phyloP scores from a whole-genome alignment of 805 yeast genomes.

The Candida chauliodis region DNA sequence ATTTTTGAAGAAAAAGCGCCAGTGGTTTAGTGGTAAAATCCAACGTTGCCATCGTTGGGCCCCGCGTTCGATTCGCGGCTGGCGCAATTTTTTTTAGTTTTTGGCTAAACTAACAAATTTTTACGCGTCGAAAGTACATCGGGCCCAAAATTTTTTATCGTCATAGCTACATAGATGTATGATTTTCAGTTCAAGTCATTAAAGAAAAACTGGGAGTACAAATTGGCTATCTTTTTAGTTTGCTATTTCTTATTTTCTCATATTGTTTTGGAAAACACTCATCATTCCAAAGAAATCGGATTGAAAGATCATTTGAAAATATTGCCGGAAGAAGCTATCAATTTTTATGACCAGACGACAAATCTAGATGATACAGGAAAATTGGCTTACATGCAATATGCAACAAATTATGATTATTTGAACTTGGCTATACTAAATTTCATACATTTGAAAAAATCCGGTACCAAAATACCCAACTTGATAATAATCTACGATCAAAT shows the following conservation, averaged over 20 bases:
- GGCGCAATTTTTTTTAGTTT: too few relatives aligned
- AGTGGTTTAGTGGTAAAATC: too few relatives aligned
- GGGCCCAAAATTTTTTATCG: too few relatives aligned
- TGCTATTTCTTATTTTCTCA: conserved; percentile 20
- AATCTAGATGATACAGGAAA: conserved; percentile 13
- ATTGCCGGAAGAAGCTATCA: conserved; percentile 21
- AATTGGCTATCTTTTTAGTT: conserved; percentile 17
- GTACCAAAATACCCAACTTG: conserved; percentile 41
- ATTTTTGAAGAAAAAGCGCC: too few relatives aligned
- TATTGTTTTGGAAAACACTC: conserved; percentile 13
- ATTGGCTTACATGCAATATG: conserved; percentile 59
- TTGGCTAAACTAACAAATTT: too few relatives aligned
- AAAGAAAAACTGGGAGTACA: conserved; percentile 23
- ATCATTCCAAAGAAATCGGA: conserved; percentile 12
- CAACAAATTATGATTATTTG: conserved; percentile 49
- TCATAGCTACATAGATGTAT: too few relatives aligned
- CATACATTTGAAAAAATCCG: conserved; percentile 28
- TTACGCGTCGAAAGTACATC: conserved; percentile 2
- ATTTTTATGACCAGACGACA: conserved; percentile 11
- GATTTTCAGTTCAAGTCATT: conserved; percentile 4
- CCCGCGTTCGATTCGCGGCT: too few relatives aligned
- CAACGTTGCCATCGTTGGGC: too few relatives aligned
- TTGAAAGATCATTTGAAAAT: conserved; percentile 16
- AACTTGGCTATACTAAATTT: conserved; percentile 50
- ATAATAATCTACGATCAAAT: conserved; percentile 38